Evolutionary conservation across 768 basidiomycete species (phyloP).

Genomic region (Termitomyces titanicus): DNA sequence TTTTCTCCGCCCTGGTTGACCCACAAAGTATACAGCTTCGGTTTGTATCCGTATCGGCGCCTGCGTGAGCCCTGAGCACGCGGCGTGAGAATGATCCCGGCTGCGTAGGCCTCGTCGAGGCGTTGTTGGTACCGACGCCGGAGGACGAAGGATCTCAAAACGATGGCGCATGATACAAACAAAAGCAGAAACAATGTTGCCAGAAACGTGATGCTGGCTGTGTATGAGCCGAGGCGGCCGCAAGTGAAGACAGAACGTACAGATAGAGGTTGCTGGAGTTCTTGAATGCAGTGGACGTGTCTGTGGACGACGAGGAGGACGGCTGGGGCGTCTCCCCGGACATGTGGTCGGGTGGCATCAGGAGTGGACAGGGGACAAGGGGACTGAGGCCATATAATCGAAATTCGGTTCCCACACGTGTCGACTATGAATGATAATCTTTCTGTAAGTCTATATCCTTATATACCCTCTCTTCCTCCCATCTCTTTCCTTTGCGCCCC

Average conservation of each 20-base stretch:
- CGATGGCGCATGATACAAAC: conserved; percentile 58
- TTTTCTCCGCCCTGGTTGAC: conserved; percentile 29
- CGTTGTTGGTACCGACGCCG: conserved; percentile 54
- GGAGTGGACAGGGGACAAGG: no score
- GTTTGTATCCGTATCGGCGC: conserved; percentile 43
- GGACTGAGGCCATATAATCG: neutral
- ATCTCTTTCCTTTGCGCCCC: conserved; percentile 13
- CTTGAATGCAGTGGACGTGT: neutral
- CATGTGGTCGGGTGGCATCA: conserved; percentile 14
- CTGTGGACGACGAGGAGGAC: conserved; percentile 14
- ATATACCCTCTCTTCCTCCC: neutral
- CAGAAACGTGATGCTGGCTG: conserved; percentile 58
- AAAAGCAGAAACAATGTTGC: conserved; percentile 69
- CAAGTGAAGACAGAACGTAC: conserved; percentile 20
- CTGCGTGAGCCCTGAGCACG: conserved; percentile 34
- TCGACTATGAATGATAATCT: neutral
- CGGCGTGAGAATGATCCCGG: conserved; percentile 44
- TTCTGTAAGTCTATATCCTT: neutral
- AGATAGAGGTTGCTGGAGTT: conserved; percentile 42
- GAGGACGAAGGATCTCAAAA: conserved; percentile 58
- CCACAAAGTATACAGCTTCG: conserved; percentile 47
- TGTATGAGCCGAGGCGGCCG: conserved; percentile 1
- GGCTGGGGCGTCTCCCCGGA: conserved; percentile 13
- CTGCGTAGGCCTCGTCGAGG: conserved; percentile 49
- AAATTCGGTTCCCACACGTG: neutral